Percentiles rank a stretch among this genome's conserved stretches.
Conservation (phyloP, 768 basidiomycete genomes). For the Suillus alpinus region DNA sequence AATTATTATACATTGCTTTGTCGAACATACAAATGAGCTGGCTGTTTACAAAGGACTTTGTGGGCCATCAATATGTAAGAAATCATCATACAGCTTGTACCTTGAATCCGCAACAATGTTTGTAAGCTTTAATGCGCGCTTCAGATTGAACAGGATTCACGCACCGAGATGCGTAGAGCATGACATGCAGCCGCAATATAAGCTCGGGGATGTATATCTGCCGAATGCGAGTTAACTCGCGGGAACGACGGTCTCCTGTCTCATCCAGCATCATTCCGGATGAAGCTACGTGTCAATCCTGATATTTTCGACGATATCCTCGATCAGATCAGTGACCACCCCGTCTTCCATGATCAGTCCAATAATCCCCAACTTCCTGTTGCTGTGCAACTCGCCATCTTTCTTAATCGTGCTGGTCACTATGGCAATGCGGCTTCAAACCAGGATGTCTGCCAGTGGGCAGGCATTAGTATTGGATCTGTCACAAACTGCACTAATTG, state of each 20-base stretch:
- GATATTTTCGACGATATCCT: slow-evolving; percentile 23
- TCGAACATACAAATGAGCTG: not conserved
- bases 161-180: slow-evolving; percentile 65
- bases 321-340: not conserved
- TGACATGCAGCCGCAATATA: slow-evolving; percentile 77
- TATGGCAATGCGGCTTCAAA: slow-evolving; percentile 3
- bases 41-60: no score
- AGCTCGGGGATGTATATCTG: slow-evolving; percentile 90
- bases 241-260: slow-evolving; percentile 53
- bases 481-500: slow-evolving; percentile 16
- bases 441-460: slow-evolving; percentile 16
- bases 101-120: slow-evolving; percentile 87
- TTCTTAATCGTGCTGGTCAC: not conserved
- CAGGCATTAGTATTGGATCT: slow-evolving; percentile 14
- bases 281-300: slow-evolving; percentile 24
- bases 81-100: slow-evolving; percentile 83
- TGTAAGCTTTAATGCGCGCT: slow-evolving; percentile 68
- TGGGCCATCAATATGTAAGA: slow-evolving; percentile 52
- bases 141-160: no score
- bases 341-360: not conserved
- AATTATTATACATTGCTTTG: no score
- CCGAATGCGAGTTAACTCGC: slow-evolving; percentile 77
- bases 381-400: not conserved
- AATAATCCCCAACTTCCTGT: not conserved
- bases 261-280: slow-evolving; percentile 24